Base-by-base conservation (phyloP, 306 rosid genomes). In the Arachis hypogaea region DNA sequence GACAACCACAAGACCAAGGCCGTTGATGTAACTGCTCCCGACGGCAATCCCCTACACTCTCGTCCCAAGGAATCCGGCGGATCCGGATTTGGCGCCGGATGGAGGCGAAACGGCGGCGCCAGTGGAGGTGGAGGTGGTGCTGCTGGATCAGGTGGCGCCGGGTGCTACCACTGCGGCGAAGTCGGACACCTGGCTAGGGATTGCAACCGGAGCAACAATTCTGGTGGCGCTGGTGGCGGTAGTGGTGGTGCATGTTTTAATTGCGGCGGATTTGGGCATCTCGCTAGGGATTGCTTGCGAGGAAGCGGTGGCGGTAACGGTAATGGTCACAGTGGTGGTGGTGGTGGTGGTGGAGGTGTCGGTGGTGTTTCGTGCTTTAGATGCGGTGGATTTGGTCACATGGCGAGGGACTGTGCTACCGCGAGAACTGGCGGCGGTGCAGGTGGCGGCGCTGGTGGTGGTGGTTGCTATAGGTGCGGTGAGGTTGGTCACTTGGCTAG, bases 1-100 rank as follows among this genome's bases (percentile, higher is more conserved):
- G 96, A 86, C 1, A 85, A 83, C 68, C 92, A 84, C n/a, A 93
- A 89, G 66, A 86, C 89, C 68, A 90, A 87, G 45, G 98, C 98
- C 7, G 60, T 90, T 9, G 95, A 93, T 10, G 98, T 93, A 16
- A 87, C 94, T 0, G 90, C 90, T 5, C 85, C 83, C 8, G 72
- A 88, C 60, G 97, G 93, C 57, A 80, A 86, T 12, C 66, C 93
- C 7, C 75, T 92, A 5, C 86, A 77, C 51, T 78, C 90, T 9
- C 76, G 58, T 36, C 9, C 46, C 11, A 73, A 85, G 0, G 74
- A 81, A 9, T 63, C 66, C 11, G 60, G 60, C 11, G 86, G 91
- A 7, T 8, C 11, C 12, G 74, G 80, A 38, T 86, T 78, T 22
- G 74, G 82, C 18, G 88, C 77, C 4, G 85, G 89, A 30, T 82